Conservation (phyloP, 2,329 filamentous ascomycete genomes). For the Trichoderma guizhouense region DNA sequence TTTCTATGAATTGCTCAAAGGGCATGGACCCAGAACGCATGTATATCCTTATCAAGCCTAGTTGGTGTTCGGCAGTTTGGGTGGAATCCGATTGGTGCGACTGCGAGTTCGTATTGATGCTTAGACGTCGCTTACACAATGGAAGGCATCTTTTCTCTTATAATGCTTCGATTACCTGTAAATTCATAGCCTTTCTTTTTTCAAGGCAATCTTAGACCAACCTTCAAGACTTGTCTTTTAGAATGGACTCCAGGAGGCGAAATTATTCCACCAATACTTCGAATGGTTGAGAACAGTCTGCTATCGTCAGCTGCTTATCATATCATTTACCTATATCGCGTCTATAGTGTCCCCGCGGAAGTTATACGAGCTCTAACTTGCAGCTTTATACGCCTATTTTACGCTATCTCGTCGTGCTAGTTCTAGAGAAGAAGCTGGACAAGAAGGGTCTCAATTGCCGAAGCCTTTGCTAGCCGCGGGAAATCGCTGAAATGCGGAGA, state of each 20-base stretch:
- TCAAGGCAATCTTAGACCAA: not conserved
- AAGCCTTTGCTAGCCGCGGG: not conserved
- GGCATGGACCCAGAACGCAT: not conserved
- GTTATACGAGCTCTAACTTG: not conserved
- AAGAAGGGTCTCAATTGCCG: not conserved
- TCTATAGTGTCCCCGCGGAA: not conserved
- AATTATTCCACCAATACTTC: not conserved
- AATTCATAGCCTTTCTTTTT: not conserved
- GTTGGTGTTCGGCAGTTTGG: not conserved
- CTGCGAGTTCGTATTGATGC: not conserved
- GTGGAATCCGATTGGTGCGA: not conserved
- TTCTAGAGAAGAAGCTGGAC: not conserved
- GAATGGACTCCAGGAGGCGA: not conserved
- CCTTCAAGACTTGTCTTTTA: not conserved
- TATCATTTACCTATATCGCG: not conserved
- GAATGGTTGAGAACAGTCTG: not conserved
- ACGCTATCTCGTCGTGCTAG: not conserved
- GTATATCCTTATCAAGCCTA: not conserved
- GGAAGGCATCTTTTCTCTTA: not conserved
- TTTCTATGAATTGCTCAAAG: not conserved
- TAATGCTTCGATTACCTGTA: not conserved
- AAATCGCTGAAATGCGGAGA: slow-evolving; percentile 1
- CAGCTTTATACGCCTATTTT: not conserved
- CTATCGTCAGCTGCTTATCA: not conserved
- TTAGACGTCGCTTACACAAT: not conserved